Percentiles rank a stretch among this genome's conserved stretches.
phyloP scores from a whole-genome alignment of 2,329 filamentous ascomycete species.

The Phialophora verrucosa region DNA sequence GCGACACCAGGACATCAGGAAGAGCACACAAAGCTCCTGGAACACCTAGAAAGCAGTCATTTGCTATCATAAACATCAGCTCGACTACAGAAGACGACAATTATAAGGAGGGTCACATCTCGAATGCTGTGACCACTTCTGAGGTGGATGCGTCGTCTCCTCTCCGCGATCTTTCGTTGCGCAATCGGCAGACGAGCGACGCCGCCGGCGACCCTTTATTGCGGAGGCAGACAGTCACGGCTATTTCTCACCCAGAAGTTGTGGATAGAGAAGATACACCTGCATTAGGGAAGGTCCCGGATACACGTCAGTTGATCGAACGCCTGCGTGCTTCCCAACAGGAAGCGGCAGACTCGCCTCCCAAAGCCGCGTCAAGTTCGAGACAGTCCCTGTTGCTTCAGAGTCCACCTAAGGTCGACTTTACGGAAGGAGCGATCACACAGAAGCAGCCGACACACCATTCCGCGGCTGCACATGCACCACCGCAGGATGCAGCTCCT shows the following conservation, averaged over 20 bases:
- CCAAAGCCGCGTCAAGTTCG: neutral
- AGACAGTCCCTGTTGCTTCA: neutral
- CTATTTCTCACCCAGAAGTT: neutral
- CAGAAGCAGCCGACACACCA: neutral
- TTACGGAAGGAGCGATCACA: neutral
- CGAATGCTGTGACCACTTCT: neutral
- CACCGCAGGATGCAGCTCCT: neutral
- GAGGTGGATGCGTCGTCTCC: conserved; percentile 13
- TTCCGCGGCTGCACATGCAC: neutral
- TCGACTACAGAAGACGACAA: conserved; percentile 11
- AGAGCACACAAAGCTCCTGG: neutral
- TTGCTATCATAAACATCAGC: conserved; percentile 21
- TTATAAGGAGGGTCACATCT: neutral
- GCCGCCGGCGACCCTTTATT: neutral
- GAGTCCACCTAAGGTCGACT: neutral
- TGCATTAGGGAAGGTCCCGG: neutral
- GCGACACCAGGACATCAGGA: neutral
- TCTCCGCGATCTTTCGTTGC: conserved; percentile 11
- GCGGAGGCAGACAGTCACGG: neutral
- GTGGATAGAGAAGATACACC: neutral
- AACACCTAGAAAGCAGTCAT: conserved; percentile 16
- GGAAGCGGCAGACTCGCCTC: neutral
- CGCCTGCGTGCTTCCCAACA: conserved; percentile 21
- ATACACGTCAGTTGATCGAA: neutral
- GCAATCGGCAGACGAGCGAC: neutral